Evolutionary conservation across 208 protist genomes (phyloP).

Genomic region (Trichomonas vaginalis): DNA sequence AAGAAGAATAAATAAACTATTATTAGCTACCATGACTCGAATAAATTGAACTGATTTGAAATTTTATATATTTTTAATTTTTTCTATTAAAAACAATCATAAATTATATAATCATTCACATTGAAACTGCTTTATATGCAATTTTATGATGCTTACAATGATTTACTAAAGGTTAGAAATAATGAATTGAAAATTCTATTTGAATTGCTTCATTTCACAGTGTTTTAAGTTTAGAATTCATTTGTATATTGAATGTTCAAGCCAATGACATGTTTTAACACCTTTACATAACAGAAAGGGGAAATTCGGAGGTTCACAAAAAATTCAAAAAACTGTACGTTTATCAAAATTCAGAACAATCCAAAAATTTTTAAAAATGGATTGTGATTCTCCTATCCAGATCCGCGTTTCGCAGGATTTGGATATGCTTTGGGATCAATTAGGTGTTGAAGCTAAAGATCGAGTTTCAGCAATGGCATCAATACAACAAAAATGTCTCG

Average conservation of each 20-base stretch:
- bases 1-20: neutral
- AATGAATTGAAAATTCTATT: too few species aligned
- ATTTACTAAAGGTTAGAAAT: too few species aligned
- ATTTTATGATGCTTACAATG: too few species aligned
- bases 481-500: neutral
- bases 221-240: too few species aligned
- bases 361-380: neutral
- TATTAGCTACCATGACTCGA: neutral
- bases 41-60: neutral
- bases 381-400: neutral
- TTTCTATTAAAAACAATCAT: too few species aligned
- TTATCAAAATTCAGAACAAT: neutral
- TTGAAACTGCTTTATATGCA: too few species aligned
- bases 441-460: neutral
- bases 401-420: neutral
- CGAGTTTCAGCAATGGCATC: neutral
- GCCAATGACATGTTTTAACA: too few species aligned
- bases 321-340: neutral
- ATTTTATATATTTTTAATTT: neutral
- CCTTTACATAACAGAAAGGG: too few species aligned
- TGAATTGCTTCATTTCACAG: too few species aligned
- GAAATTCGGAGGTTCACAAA: too few species aligned
- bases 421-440: neutral
- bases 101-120: too few species aligned
- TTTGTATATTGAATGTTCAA: too few species aligned